These are phyloP conservation scores for Pythium myriotylum DNA, from an alignment of 352 stramenopile species.

Conservation along the genomic window DNA sequence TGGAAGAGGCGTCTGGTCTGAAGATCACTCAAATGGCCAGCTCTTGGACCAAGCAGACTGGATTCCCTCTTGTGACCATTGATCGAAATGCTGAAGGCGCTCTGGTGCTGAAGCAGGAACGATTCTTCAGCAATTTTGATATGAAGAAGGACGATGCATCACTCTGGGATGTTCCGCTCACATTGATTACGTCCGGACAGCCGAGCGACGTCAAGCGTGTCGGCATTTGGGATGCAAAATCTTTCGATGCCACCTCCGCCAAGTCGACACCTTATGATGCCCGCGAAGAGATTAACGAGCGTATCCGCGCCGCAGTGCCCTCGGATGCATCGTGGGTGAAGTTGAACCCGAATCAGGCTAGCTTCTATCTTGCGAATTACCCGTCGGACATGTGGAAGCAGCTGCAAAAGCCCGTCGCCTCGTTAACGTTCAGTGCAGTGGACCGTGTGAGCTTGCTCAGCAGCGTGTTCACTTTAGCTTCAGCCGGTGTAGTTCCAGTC, in stretches of 20 bases:
- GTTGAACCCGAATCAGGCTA: slow-evolving; percentile 94
- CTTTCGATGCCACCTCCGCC: slow-evolving; percentile 3
- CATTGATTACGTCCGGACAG: slow-evolving; percentile 56
- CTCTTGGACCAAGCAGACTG: slow-evolving; percentile 95
- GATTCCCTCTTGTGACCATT: slow-evolving; percentile 92
- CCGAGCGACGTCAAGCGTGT: slow-evolving; percentile 47
- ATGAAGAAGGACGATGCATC: slow-evolving; percentile 62
- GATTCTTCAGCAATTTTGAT: slow-evolving; percentile 92
- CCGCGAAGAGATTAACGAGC: slow-evolving; percentile 83
- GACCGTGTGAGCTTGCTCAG: slow-evolving; percentile 93
- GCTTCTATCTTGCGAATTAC: slow-evolving; percentile 95
- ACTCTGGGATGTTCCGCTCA: slow-evolving; percentile 89
- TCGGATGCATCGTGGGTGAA: slow-evolving; percentile 88
- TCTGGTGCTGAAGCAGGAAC: slow-evolving; percentile 87
- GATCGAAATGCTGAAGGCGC: slow-evolving; percentile 57
- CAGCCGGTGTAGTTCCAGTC: slow-evolving; percentile 47
- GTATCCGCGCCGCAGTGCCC: slow-evolving; percentile 66
- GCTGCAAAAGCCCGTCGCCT: slow-evolving; percentile 62
- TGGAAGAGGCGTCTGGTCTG: slow-evolving; percentile 90
- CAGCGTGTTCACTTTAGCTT: slow-evolving; percentile 92
- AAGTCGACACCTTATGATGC: slow-evolving; percentile 51
- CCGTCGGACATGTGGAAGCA: slow-evolving; percentile 83
- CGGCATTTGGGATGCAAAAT: slow-evolving; percentile 73
- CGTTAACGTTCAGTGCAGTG: slow-evolving; percentile 58
- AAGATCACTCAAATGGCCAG: slow-evolving; percentile 92